Conservation (phyloP, 177 flowering plant genomes). For the Vitis hybrid region DNA sequence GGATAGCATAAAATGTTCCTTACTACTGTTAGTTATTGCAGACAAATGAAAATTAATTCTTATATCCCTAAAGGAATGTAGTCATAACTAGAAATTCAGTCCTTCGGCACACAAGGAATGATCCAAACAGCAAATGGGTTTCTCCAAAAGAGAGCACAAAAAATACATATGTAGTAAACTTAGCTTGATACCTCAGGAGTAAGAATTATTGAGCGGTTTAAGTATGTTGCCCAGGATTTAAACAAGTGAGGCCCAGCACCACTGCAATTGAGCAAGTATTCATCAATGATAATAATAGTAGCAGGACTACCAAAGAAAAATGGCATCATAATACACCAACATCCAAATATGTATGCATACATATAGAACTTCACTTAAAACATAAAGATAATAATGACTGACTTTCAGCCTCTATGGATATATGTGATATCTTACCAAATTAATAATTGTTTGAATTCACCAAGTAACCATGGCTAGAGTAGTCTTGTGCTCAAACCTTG, state of each 20-base stretch:
- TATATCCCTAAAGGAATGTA: too few relatives aligned
- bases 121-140: not conserved
- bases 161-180: not conserved
- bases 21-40: too few relatives aligned
- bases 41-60: too few relatives aligned
- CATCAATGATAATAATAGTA: not conserved
- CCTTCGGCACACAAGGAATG: too few relatives aligned
- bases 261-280: slow-evolving; percentile 36
- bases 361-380: not conserved
- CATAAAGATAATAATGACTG: not conserved
- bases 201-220: slow-evolving; percentile 87
- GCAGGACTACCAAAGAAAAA: not conserved
- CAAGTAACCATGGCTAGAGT: too few relatives aligned
- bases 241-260: slow-evolving; percentile 97
- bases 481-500: too few relatives aligned
- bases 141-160: too few relatives aligned
- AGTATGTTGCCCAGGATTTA: slow-evolving; percentile 80
- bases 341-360: not conserved
- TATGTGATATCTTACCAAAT: too few relatives aligned
- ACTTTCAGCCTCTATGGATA: too few relatives aligned
- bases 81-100: too few relatives aligned
- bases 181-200: slow-evolving; percentile 79
- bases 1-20: too few relatives aligned
- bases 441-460: too few relatives aligned
- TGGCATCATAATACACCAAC: not conserved